These are phyloP conservation scores for Aspergillus cristatus DNA, from an alignment of 495 filamentous ascomycete genomes.

Conservation along the genomic window DNA sequence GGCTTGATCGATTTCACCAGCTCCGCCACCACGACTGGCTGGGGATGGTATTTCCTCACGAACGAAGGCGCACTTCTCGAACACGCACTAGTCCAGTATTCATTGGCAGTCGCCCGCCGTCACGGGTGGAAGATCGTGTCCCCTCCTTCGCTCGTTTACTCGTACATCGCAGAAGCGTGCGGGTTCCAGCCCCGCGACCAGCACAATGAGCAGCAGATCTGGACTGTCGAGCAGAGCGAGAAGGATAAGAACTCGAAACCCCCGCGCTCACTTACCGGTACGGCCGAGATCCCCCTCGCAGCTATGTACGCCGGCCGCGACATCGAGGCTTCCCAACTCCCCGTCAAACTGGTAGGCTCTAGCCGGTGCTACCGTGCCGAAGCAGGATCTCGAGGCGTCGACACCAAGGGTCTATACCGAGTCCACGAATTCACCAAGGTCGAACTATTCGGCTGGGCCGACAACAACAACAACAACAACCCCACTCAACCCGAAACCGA, in stretches of 20 bases:
- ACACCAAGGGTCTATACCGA: constrained; percentile 90
- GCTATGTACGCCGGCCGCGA: constrained; percentile 73
- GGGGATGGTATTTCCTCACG: constrained; percentile 94
- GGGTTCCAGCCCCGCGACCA: constrained; percentile 91
- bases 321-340: constrained; percentile 54
- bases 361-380: constrained; percentile 91
- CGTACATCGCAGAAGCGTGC: constrained; percentile 79
- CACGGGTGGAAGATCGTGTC: constrained; percentile 67
- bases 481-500: constrained; percentile 22
- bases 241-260: constrained; percentile 47
- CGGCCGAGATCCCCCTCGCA: constrained; percentile 89
- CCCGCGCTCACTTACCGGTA: constrained; percentile 66
- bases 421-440: constrained; percentile 99
- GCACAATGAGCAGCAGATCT: constrained; percentile 85
- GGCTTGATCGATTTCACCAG: constrained; percentile 76
- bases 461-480: constrained; percentile 12
- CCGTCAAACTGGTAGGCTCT: constrained; percentile 68
- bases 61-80: constrained; percentile 87
- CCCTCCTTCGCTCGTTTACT: constrained; percentile 86
- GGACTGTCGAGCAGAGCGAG: constrained; percentile 61
- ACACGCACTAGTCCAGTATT: constrained; percentile 84
- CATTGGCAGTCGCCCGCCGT: constrained; percentile 56
- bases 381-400: constrained; percentile 77
- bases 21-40: constrained; percentile 71
- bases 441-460: constrained; percentile 84